Percentiles rank a stretch among this genome's conserved stretches.
Conservation (phyloP, 345 rosid species). For the Dipteronia sinensis region DNA sequence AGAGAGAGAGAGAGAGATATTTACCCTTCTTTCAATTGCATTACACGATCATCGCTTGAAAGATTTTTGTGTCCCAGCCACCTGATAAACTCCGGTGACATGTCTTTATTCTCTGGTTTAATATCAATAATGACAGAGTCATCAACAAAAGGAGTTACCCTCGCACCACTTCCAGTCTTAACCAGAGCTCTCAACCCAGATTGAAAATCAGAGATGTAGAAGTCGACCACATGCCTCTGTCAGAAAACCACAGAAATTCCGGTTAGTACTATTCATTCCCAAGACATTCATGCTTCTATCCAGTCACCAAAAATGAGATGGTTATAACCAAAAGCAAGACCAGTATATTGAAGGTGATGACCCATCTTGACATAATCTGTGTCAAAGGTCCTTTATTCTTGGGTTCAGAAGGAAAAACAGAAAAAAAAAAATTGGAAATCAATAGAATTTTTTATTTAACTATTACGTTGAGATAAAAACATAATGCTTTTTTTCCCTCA, state of each 20-base stretch:
- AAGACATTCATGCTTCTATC: neutral
- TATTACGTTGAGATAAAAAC: too few relatives aligned
- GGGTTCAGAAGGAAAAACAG: neutral
- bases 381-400: neutral
- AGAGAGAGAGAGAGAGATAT: constrained; percentile 16
- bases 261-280: neutral
- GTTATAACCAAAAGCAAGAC: neutral
- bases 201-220: constrained; percentile 98
- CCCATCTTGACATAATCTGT: neutral
- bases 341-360: neutral
- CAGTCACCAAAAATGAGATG: neutral
- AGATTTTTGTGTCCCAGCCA: constrained; percentile 85
- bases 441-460: too few relatives aligned
- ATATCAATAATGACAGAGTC: constrained; percentile 75
- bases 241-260: constrained; percentile 14
- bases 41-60: constrained; percentile 71
- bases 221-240: constrained; percentile 95
- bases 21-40: constrained; percentile 96
- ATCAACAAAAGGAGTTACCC: constrained; percentile 84
- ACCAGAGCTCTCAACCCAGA: constrained; percentile 97
- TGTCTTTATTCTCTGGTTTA: constrained; percentile 66
- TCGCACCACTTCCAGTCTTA: constrained; percentile 82
- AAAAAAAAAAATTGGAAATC: neutral
- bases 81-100: constrained; percentile 80
- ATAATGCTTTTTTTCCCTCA: too few relatives aligned